Evolutionary conservation across 352 stramenopile species (phyloP).

Genomic region (Globisporangium parvum): DNA sequence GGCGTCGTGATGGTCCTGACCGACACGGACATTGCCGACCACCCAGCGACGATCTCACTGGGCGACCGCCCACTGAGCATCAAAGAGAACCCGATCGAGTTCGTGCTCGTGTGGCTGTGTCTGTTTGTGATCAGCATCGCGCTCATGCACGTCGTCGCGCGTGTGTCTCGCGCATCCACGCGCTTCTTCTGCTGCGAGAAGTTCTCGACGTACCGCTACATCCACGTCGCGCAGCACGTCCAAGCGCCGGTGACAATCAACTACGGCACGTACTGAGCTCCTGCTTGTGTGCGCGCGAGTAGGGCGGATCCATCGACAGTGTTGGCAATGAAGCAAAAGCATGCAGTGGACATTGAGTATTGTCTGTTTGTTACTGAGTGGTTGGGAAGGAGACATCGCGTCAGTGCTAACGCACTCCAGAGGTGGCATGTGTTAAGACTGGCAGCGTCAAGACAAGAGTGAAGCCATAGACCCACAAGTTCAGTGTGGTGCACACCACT

Average conservation of each 20-base stretch:
- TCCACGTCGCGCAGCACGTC: conserved; percentile 29
- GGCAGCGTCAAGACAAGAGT: too few species aligned
- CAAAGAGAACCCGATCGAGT: conserved; percentile 30
- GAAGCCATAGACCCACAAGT: too few species aligned
- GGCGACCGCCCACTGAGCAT: conserved; percentile 15
- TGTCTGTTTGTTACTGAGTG: too few species aligned
- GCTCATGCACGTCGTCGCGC: conserved; percentile 46
- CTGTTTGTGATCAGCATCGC: conserved; percentile 47
- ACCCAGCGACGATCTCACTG: background rate
- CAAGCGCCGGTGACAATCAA: conserved; percentile 2
- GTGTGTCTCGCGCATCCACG: conserved; percentile 36
- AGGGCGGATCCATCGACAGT: background rate
- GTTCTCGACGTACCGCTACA: conserved; percentile 47
- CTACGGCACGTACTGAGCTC: conserved; percentile 10
- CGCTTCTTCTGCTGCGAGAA: conserved; percentile 64
- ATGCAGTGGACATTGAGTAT: background rate
- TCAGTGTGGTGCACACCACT: too few species aligned
- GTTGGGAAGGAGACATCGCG: too few species aligned
- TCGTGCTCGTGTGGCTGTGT: conserved; percentile 32
- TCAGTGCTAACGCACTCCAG: too few species aligned
- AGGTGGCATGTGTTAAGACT: too few species aligned
- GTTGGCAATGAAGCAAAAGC: background rate
- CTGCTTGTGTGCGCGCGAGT: background rate
- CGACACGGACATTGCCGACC: conserved; percentile 18
- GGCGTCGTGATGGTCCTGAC: conserved; percentile 14